These are phyloP conservation scores for Ceratocystis ficicola DNA, from an alignment of 2,329 filamentous ascomycete species.

Conservation along the genomic window DNA sequence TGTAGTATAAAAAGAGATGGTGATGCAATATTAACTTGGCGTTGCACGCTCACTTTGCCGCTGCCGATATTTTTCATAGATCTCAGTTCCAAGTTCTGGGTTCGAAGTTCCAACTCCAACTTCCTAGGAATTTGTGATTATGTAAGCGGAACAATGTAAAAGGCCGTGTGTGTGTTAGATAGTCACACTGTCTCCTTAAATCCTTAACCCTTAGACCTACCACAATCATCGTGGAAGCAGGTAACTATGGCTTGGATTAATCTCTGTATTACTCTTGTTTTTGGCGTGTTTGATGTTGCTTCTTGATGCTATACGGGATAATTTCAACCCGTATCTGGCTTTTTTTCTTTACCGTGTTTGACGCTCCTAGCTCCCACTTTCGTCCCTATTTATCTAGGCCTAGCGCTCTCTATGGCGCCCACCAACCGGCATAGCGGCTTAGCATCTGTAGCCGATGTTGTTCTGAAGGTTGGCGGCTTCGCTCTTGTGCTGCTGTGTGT, in stretches of 20 bases:
- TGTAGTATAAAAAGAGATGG: not conserved
- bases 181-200: not conserved
- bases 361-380: not conserved
- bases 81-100: too few species aligned
- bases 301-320: too few species aligned
- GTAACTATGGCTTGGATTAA: too few species aligned
- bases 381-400: not conserved
- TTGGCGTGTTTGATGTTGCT: too few species aligned
- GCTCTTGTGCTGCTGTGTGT: not conserved
- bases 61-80: not conserved
- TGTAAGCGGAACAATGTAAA: not conserved
- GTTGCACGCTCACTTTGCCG: too few species aligned
- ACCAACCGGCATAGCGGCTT: not conserved
- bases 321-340: too few species aligned
- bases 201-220: not conserved
- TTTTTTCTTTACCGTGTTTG: not conserved
- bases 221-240: too few species aligned
- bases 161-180: not conserved
- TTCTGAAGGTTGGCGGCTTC: not conserved
- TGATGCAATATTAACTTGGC: not conserved
- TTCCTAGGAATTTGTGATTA: not conserved
- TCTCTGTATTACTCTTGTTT: too few species aligned
- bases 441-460: not conserved
- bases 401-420: not conserved
- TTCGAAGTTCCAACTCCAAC: not conserved